Conservation (phyloP, 768 basidiomycete species). For the Suillus hirtellus region DNA sequence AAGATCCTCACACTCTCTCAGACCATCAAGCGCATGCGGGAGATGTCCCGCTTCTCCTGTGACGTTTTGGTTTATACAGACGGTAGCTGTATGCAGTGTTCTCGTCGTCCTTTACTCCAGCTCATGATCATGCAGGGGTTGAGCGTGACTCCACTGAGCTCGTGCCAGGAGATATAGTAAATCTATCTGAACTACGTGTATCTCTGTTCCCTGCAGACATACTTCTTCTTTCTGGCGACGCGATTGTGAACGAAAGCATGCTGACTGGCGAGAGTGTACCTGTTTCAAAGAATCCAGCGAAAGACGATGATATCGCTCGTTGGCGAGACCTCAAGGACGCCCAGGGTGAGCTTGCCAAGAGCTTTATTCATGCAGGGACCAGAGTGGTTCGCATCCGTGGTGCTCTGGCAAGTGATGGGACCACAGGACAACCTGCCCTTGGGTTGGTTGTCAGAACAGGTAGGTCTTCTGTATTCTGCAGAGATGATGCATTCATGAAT, state of each 20-base stretch:
- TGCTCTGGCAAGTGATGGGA: conserved; percentile 51
- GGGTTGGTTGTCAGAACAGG: conserved; percentile 88
- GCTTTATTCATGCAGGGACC: conserved; percentile 90
- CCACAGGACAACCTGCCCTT: conserved; percentile 60
- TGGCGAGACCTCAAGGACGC: conserved; percentile 71
- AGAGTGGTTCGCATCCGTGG: conserved; percentile 85
- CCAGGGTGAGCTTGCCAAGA: conserved; percentile 64
- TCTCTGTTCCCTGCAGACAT: conserved; percentile 85
- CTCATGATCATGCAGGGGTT: conserved; percentile 50
- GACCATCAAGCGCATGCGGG: conserved; percentile 92
- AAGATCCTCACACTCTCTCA: conserved; percentile 31
- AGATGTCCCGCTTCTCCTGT: conserved; percentile 92
- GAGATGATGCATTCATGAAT: conserved; percentile 8
- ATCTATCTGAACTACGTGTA: conserved; percentile 77
- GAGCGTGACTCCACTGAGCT: conserved; percentile 73
- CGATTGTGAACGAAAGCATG: conserved; percentile 99
- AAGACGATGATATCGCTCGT: conserved; percentile 69
- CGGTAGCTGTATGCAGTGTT: conserved; percentile 59
- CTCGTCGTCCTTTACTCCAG: conserved; percentile 8
- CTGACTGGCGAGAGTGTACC: conserved; percentile 98
- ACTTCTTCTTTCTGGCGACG: conserved; percentile 91
- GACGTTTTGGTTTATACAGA: conserved; percentile 68
- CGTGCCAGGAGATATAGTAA: conserved; percentile 91
- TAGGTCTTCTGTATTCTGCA: conserved; percentile 28
- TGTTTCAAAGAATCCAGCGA: conserved; percentile 86